phyloP scores from a whole-genome alignment of 2,329 filamentous ascomycete genomes.

The Alternaria gansuensis region DNA sequence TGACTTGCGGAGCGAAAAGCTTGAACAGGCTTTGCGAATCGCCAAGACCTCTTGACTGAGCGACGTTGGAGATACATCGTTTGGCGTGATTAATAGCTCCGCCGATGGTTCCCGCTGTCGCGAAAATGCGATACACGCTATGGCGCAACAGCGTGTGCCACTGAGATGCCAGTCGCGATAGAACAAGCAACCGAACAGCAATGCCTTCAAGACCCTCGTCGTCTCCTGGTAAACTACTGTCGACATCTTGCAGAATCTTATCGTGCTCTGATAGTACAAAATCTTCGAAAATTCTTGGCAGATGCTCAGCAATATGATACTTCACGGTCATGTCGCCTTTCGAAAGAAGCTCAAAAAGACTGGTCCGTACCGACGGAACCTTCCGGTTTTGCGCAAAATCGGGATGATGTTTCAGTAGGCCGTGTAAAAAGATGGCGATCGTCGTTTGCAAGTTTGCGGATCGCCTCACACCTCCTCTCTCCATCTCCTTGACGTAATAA shows the following conservation, averaged over 20 bases:
- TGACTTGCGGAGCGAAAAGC: constrained; percentile 85
- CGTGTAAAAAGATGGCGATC: constrained; percentile 73
- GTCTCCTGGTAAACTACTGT: constrained; percentile 79
- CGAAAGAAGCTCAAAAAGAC: constrained; percentile 75
- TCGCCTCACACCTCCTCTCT: constrained; percentile 71
- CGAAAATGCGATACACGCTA: constrained; percentile 93
- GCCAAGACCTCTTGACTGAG: constrained; percentile 69
- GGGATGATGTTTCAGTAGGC: constrained; percentile 71
- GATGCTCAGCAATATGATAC: constrained; percentile 73
- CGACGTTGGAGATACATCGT: constrained; percentile 73
- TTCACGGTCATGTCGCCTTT: constrained; percentile 75
- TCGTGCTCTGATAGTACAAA: constrained; percentile 87
- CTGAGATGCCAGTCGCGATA: constrained; percentile 78
- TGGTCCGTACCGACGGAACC: constrained; percentile 72
- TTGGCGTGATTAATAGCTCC: constrained; percentile 74
- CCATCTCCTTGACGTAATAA: constrained; percentile 74
- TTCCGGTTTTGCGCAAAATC: constrained; percentile 70
- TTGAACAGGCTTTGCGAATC: constrained; percentile 77
- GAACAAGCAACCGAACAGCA: constrained; percentile 78
- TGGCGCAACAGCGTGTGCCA: constrained; percentile 89
- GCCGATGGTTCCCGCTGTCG: constrained; percentile 78
- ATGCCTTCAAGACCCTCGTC: constrained; percentile 80
- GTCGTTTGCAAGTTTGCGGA: constrained; percentile 74
- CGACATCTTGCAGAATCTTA: constrained; percentile 81
- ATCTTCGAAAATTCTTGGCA: constrained; percentile 79